Conservation (phyloP, 805 yeast species). For the Zygosaccharomyces kombuchaensis region DNA sequence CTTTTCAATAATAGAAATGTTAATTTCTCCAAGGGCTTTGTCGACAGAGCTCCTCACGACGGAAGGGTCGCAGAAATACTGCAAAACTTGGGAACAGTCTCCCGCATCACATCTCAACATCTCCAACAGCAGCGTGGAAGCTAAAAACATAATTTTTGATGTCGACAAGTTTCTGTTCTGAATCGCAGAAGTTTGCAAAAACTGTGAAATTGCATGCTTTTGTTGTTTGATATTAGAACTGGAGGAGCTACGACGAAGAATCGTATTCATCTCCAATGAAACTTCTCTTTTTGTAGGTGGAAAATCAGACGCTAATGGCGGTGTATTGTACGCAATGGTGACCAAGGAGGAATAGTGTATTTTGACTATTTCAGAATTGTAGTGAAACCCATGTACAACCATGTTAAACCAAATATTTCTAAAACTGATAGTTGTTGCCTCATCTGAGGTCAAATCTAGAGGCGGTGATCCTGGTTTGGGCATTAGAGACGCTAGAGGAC, state of each 20-base stretch:
- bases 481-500: conserved; percentile 70
- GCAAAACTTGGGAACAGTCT: conserved; percentile 69
- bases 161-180: conserved; percentile 56
- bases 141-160: conserved; percentile 80
- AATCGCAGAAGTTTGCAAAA: conserved; percentile 41
- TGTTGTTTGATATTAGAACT: conserved; percentile 75
- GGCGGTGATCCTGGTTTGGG: conserved; percentile 54
- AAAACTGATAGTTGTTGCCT: conserved; percentile 54
- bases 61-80: conserved; percentile 84
- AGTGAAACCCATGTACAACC: conserved; percentile 84
- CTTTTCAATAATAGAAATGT: conserved; percentile 53
- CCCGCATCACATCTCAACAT: conserved; percentile 74
- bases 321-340: conserved; percentile 79
- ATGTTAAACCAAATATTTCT: conserved; percentile 92
- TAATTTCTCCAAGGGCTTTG: conserved; percentile 60
- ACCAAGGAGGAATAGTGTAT: conserved; percentile 47
- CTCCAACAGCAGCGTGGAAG: conserved; percentile 78
- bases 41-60: conserved; percentile 64
- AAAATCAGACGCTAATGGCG: conserved; percentile 78
- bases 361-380: conserved; percentile 49
- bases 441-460: conserved; percentile 36
- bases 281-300: conserved; percentile 85
- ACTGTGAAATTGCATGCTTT: conserved; percentile 47
- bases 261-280: conserved; percentile 86
- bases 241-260: conserved; percentile 84